These are phyloP conservation scores for Mimosa pudica DNA, from an alignment of 306 rosid genomes.

Conservation along the genomic window DNA sequence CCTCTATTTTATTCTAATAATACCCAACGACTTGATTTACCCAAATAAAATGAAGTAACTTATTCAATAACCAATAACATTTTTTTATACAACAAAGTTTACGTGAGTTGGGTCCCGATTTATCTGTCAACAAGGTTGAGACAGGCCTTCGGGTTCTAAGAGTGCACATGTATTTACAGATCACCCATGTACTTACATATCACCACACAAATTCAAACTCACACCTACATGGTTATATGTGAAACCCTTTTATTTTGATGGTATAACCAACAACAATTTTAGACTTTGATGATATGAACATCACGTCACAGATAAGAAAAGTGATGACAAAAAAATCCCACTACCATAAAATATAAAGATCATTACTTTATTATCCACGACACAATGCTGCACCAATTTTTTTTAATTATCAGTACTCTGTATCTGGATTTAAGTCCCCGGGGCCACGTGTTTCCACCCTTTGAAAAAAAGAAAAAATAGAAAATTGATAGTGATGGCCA, in stretches of 20 bases:
- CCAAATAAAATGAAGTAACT: not conserved
- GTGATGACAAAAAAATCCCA: not conserved
- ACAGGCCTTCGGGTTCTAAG: too few species aligned
- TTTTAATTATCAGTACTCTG: too few species aligned
- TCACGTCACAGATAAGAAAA: not conserved
- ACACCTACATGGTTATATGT: too few species aligned
- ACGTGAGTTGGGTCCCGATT: too few species aligned
- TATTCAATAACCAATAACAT: not conserved
- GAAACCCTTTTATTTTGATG: too few species aligned
- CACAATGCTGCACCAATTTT: not conserved
- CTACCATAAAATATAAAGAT: not conserved
- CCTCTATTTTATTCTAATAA: not conserved
- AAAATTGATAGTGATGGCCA: slow-evolving; percentile 18
- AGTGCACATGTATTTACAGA: too few species aligned
- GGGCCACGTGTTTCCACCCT: not conserved
- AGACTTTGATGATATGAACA: not conserved
- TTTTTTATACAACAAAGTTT: too few species aligned
- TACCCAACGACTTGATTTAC: not conserved
- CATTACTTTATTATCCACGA: not conserved
- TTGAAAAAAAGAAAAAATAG: not conserved
- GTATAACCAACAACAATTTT: not conserved
- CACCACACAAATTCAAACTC: too few species aligned
- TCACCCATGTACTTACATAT: too few species aligned
- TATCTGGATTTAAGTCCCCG: not conserved
- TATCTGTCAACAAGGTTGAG: too few species aligned